Evolutionary conservation across 306 rosid genomes (phyloP), one percentile per base, ranked within the genome.

Genomic region (Rosa chinensis): DNA sequence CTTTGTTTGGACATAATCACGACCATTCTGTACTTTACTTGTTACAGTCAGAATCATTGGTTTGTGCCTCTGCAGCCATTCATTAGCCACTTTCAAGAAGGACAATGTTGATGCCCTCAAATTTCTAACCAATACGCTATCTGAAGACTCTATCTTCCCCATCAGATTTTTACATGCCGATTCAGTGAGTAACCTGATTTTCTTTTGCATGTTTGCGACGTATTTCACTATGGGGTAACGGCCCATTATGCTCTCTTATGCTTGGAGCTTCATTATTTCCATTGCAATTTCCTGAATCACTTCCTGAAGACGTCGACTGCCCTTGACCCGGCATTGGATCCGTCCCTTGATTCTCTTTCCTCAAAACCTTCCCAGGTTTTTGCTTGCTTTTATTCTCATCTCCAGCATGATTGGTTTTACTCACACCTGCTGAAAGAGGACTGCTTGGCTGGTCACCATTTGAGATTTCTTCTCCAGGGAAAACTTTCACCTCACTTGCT

Each of bases 271-370:
- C 89, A 3, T 39, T 70, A 80, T 84, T 80, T 39, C 79, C 78
- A 80, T 67, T 81, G 52, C 78, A 76, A 78, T 77, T 86, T 62
- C 82, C 85, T 8, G 80, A 77, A 87, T 82, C 85, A 82, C 79
- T 80, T 45, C 78, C 80, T 59, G 75, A 77, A 66, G 88, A 66
- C 39, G 21, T 73, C 2, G 89, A 72, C 78, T 87, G 86, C 59
- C 80, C 90, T 14, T 16, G 78, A 23, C 42, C 84, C 16, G 62
- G 78, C 44, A 77, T 74, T 80, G 66, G 84, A 79, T 43, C 85
- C 79, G 53, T 63, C 74, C 87, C 92, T 81, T 85, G 87, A 85
- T 86, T 92, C 79, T 89, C 94, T 86, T 89, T 90, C 85, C 82
- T 81, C 11, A 45, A 81, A 77, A 70, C 48, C 74, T 82, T 89